These are phyloP conservation scores for Zhuliangozyma blackwelliae DNA, from an alignment of 1,139 yeast species.

Conservation along the genomic window DNA sequence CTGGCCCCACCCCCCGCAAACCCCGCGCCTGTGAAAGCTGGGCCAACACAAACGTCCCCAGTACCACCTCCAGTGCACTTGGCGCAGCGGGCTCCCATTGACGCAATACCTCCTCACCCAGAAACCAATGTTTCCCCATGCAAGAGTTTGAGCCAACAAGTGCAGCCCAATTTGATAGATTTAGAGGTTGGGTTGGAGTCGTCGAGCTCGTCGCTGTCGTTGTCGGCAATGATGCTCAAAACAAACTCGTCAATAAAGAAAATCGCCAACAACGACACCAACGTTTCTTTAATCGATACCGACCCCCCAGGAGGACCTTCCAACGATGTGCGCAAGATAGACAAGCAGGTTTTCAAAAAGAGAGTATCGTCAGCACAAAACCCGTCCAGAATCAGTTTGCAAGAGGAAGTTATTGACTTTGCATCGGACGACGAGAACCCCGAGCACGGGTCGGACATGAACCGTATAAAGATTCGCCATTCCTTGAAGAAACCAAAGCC, in stretches of 20 bases:
- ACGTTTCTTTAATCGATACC: constrained; percentile 30
- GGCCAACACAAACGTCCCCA: no score
- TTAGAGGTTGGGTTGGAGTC: constrained; percentile 37
- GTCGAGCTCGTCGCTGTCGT: constrained; percentile 24
- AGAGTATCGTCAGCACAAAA: constrained; percentile 26
- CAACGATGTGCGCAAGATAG: background rate
- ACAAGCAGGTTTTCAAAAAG: constrained; percentile 28
- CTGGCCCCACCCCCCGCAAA: no score
- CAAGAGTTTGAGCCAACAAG: no score
- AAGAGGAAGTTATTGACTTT: constrained; percentile 46
- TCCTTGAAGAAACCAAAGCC: constrained; percentile 36
- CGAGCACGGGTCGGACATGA: constrained; percentile 36
- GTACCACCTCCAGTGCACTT: no score
- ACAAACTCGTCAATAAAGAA: no score
- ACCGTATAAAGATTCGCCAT: constrained; percentile 37
- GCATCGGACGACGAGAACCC: constrained; percentile 48
- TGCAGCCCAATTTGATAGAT: constrained; percentile 32
- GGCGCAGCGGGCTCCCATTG: no score
- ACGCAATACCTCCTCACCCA: no score
- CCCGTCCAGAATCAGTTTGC: constrained; percentile 31
- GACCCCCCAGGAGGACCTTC: constrained; percentile 19
- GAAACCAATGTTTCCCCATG: background rate
- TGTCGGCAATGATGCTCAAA: constrained; percentile 7
- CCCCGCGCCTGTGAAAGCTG: no score
- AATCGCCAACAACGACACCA: constrained; percentile 15